These are phyloP conservation scores for Endotrypanum monterogeii DNA, from an alignment of 208 protist species.

Conservation along the genomic window DNA sequence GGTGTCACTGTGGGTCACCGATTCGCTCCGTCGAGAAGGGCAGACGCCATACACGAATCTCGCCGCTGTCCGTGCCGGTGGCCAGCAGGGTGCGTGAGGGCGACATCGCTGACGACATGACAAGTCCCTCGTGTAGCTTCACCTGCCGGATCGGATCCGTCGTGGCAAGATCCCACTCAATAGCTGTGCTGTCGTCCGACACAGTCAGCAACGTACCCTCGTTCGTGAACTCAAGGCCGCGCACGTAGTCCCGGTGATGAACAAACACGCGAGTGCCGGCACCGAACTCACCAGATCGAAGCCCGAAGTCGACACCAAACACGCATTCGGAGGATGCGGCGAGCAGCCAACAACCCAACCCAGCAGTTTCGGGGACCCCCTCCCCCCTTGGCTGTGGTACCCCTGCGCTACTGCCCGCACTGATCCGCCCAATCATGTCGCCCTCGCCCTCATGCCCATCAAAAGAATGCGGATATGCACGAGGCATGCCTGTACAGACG, in stretches of 20 bases:
- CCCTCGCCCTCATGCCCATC: not conserved
- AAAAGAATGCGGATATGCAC: not conserved
- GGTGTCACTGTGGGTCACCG: conserved; percentile 8
- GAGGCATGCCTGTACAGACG: conserved; percentile 2
- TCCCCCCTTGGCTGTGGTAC: not conserved
- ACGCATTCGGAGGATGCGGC: conserved; percentile 80
- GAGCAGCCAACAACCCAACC: conserved; percentile 59
- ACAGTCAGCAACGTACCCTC: conserved; percentile 69
- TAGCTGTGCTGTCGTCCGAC: conserved; percentile 77
- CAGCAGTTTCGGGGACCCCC: conserved; percentile 18
- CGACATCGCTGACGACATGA: conserved; percentile 78
- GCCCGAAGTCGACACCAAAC: conserved; percentile 66
- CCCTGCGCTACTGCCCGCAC: not conserved
- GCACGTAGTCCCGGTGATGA: conserved; percentile 82
- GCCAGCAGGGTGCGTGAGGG: conserved; percentile 45
- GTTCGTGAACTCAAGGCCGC: conserved; percentile 70
- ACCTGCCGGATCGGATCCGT: conserved; percentile 64
- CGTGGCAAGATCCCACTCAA: conserved; percentile 65
- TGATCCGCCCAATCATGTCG: not conserved
- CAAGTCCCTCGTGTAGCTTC: conserved; percentile 73
- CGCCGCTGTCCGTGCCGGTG: conserved; percentile 75
- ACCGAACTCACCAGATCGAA: conserved; percentile 49
- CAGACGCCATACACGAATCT: conserved; percentile 73
- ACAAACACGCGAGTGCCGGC: conserved; percentile 46
- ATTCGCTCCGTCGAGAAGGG: conserved; percentile 69